Conservation (phyloP, 2,329 filamentous ascomycete genomes). For the Corinectria fuckeliana region DNA sequence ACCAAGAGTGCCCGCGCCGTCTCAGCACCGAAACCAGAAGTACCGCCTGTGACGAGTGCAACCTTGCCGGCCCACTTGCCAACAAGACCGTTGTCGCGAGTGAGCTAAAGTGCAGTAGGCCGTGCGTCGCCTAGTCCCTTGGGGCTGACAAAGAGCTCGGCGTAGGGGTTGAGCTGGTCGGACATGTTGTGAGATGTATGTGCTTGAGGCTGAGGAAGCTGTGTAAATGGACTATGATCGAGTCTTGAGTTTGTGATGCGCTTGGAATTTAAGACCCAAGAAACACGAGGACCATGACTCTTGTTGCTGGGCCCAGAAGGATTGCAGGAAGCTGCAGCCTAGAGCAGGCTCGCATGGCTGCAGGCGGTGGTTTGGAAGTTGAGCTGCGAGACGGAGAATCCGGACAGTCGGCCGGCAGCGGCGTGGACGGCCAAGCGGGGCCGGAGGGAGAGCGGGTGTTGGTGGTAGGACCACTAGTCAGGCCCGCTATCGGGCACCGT, state of each 20-base stretch:
- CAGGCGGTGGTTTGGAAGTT: not conserved
- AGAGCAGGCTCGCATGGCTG: not conserved
- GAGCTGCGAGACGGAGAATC: not conserved
- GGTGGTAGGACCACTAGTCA: too few species aligned
- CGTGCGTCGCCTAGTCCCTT: conserved; percentile 45
- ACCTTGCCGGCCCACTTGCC: conserved; percentile 45
- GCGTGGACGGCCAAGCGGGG: not conserved
- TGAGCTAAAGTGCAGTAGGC: conserved; percentile 46
- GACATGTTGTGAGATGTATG: conserved; percentile 4
- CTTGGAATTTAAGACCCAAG: not conserved
- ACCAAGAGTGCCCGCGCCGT: conserved; percentile 50
- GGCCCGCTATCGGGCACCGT: too few species aligned
- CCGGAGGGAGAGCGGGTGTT: not conserved
- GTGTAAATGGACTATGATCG: too few species aligned
- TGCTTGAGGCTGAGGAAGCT: not conserved
- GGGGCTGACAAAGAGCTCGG: conserved; percentile 1
- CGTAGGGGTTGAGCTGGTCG: conserved; percentile 18
- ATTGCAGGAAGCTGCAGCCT: not conserved
- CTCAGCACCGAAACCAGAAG: conserved; percentile 52
- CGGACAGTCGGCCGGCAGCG: not conserved
- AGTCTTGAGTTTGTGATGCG: not conserved
- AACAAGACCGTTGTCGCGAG: conserved; percentile 40
- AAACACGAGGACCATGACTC: not conserved
- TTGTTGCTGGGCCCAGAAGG: not conserved
- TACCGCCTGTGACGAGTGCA: conserved; percentile 51